Evolutionary conservation across 306 rosid species (phyloP).

Genomic region (Carpinus viminea): DNA sequence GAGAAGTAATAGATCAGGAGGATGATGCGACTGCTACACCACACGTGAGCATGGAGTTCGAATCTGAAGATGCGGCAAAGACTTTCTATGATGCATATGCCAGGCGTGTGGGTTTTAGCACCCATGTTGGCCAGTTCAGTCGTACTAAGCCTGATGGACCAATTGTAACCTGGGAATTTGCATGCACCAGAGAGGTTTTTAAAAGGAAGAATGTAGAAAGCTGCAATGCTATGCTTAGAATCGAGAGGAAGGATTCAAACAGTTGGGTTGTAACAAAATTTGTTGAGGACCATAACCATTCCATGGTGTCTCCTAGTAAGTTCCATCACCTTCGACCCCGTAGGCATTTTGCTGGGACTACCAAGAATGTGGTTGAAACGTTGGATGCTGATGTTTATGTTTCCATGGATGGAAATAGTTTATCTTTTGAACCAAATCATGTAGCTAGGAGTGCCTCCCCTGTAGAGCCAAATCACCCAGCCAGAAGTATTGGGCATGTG

Average conservation of each 20-base stretch:
- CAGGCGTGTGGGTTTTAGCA: conserved; percentile 56
- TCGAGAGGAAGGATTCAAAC: conserved; percentile 58
- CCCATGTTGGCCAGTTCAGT: conserved; percentile 66
- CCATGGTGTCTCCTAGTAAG: conserved; percentile 49
- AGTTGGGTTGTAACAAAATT: conserved; percentile 64
- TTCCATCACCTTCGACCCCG: conserved; percentile 60
- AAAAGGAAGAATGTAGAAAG: conserved; percentile 69
- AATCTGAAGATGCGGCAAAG: conserved; percentile 68
- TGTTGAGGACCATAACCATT: conserved; percentile 80
- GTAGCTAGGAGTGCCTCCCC: conserved; percentile 56
- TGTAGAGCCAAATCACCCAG: conserved; percentile 42
- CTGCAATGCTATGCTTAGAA: conserved; percentile 74
- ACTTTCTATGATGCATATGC: conserved; percentile 64
- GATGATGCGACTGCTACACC: conserved; percentile 52
- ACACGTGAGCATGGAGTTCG: conserved; percentile 65
- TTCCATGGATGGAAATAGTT: conserved; percentile 51
- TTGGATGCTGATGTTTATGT: conserved; percentile 43
- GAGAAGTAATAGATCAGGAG: conserved; percentile 37
- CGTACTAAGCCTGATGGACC: conserved; percentile 76
- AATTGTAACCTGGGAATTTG: conserved; percentile 68
- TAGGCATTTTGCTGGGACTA: conserved; percentile 69
- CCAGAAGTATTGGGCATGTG: conserved; percentile 40
- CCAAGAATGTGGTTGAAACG: conserved; percentile 48
- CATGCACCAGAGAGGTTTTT: conserved; percentile 68
- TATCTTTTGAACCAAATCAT: conserved; percentile 35